A percentile compares a stretch with the other conserved stretches of the same genome.
Evolutionary conservation across 805 yeast species (phyloP).

Genomic region (Pichia sporocuriosa): DNA sequence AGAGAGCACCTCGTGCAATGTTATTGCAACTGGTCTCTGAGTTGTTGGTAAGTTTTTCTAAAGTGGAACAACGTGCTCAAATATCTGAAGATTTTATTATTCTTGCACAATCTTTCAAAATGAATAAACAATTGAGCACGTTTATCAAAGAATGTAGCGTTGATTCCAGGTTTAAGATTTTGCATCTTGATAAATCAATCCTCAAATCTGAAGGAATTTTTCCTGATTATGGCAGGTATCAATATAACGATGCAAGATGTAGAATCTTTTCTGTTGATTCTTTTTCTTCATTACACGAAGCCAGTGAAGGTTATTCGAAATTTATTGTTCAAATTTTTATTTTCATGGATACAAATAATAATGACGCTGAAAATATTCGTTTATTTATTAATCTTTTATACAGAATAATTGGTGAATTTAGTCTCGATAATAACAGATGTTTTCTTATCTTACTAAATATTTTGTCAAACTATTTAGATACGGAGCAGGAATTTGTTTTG

Average conservation of each 20-base stretch:
- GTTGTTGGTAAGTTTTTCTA: conserved; percentile 15
- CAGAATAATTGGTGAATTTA: conserved; percentile 64
- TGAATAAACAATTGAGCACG: conserved; percentile 15
- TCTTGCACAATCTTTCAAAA: conserved; percentile 22
- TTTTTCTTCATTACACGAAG: conserved; percentile 65
- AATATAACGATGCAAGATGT: conserved; percentile 26
- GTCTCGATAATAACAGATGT: conserved; percentile 64
- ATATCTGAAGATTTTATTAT: conserved; percentile 21
- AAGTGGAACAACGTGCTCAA: conserved; percentile 18
- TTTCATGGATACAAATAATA: conserved; percentile 28
- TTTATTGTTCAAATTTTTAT: conserved; percentile 43
- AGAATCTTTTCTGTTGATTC: conserved; percentile 25
- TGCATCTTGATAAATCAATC: conserved; percentile 23
- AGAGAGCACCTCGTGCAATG: conserved; percentile 16
- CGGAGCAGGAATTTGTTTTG: conserved; percentile 41
- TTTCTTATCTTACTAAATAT: conserved; percentile 58
- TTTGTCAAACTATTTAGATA: conserved; percentile 37
- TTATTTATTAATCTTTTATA: conserved; percentile 44
- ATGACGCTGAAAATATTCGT: conserved; percentile 27
- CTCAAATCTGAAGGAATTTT: conserved; percentile 24
- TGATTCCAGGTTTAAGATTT: conserved; percentile 22
- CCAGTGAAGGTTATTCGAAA: conserved; percentile 71
- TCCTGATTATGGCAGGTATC: conserved; percentile 24
- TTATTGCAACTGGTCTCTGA: conserved; percentile 18
- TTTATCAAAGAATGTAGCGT: conserved; percentile 24